These are phyloP conservation scores for Populus hybrid DNA, from an alignment of 441 rosid species.

Conservation along the genomic window DNA sequence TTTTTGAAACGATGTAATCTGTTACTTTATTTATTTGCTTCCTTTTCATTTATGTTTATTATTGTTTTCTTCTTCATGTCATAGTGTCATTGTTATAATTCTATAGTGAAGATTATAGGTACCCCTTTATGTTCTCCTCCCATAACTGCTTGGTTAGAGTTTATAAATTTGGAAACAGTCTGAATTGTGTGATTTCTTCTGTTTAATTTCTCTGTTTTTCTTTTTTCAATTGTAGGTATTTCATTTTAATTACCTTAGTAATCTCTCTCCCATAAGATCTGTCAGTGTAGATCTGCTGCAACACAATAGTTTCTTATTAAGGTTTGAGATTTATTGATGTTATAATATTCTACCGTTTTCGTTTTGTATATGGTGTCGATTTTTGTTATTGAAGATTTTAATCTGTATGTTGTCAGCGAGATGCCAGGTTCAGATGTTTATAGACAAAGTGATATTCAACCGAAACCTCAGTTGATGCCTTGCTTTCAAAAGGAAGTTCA, in stretches of 20 bases:
- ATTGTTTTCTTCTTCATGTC: not conserved
- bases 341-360: not conserved
- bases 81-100: not conserved
- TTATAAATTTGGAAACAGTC: not conserved
- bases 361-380: not conserved
- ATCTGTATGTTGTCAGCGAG: constrained; percentile 21
- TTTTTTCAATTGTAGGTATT: constrained; percentile 27
- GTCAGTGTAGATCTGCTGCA: constrained; percentile 17
- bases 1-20: not conserved
- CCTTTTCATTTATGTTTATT: not conserved
- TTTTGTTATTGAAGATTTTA: not conserved
- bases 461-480: constrained; percentile 1
- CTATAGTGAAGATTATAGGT: not conserved
- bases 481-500: constrained; percentile 16
- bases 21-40: not conserved
- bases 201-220: not conserved
- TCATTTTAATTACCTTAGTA: constrained; percentile 14
- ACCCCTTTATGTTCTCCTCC: not conserved
- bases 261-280: constrained; percentile 35
- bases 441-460: constrained; percentile 1
- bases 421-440: constrained; percentile 13
- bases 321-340: constrained; percentile 20
- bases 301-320: constrained; percentile 12
- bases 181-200: not conserved
- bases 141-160: not conserved